Conservation (phyloP, 768 basidiomycete species). For the Leucocoprinus birnbaumii region DNA sequence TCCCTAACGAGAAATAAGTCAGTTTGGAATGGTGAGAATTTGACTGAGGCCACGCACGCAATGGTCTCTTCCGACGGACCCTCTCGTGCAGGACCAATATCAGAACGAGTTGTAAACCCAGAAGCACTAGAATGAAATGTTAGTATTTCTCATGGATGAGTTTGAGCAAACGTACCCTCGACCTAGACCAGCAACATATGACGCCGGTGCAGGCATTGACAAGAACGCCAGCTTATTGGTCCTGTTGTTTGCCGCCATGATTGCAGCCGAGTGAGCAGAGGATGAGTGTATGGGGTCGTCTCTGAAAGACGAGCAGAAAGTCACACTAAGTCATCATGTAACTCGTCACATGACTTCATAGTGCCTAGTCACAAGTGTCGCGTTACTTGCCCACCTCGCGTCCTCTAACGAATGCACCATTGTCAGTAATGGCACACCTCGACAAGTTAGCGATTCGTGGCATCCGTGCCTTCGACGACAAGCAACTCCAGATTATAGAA, state of each 20-base stretch:
- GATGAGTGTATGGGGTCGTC: neutral
- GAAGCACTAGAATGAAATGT: conserved; percentile 63
- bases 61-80: conserved; percentile 90
- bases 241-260: conserved; percentile 42
- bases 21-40: neutral
- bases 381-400: neutral
- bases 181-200: conserved; percentile 98
- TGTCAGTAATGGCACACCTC: conserved; percentile 67
- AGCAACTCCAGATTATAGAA: conserved; percentile 88
- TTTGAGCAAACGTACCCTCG: conserved; percentile 66
- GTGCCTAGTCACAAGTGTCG: neutral
- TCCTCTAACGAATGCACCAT: neutral
- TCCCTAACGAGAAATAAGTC: conserved; percentile 44
- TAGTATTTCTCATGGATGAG: neutral
- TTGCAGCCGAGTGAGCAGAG: conserved; percentile 17
- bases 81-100: conserved; percentile 97
- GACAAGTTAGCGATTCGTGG: conserved; percentile 94
- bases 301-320: neutral
- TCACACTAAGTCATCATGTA: neutral
- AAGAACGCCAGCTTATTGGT: conserved; percentile 83
- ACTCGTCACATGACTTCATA: conserved; percentile 2
- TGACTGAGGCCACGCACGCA: conserved; percentile 51
- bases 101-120: conserved; percentile 96
- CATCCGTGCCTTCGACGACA: conserved; percentile 96
- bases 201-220: conserved; percentile 92